Percentiles rank a stretch among this genome's conserved stretches.
Conservation (phyloP, 495 filamentous ascomycete genomes). For the Acidiella bohemica region DNA sequence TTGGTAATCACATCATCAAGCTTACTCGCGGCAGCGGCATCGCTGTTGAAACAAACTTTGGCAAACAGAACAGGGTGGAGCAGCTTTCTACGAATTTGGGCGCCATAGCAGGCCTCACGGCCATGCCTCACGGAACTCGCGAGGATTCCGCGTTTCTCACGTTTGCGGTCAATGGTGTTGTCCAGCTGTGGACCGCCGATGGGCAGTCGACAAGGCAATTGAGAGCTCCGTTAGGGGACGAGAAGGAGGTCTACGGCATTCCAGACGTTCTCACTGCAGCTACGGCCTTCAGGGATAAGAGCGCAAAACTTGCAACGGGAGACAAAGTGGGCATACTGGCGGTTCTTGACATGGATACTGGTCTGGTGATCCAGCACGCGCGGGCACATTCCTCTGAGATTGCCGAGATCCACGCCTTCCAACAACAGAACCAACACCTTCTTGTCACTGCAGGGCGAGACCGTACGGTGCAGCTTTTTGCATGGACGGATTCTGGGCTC, state of each 20-base stretch:
- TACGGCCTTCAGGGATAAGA: conserved; percentile 43
- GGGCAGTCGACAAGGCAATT: conserved; percentile 54
- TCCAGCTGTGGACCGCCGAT: conserved; percentile 67
- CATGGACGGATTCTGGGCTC: conserved; percentile 39
- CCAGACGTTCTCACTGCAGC: conserved; percentile 67
- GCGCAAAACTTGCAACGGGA: conserved; percentile 58
- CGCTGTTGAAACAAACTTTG: too few relatives aligned
- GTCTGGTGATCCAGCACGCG: conserved; percentile 45
- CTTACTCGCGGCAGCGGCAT: too few relatives aligned
- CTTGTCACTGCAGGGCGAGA: conserved; percentile 76
- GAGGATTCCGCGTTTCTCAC: too few relatives aligned
- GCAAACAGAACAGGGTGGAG: too few relatives aligned
- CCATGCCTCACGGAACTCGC: too few relatives aligned
- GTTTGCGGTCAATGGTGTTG: conserved; percentile 64
- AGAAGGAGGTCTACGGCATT: conserved; percentile 36
- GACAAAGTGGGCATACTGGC: conserved; percentile 65
- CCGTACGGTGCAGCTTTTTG: conserved; percentile 79
- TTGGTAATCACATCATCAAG: too few relatives aligned
- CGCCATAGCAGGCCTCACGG: too few relatives aligned
- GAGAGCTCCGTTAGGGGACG: conserved; percentile 54
- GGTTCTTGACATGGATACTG: conserved; percentile 31
- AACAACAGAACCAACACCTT: conserved; percentile 40
- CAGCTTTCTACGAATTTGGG: too few relatives aligned
- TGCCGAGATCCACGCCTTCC: conserved; percentile 59
- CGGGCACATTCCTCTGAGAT: conserved; percentile 84